Conservation (phyloP, 768 basidiomycete genomes). For the Hortiboletus flavorubellus region DNA sequence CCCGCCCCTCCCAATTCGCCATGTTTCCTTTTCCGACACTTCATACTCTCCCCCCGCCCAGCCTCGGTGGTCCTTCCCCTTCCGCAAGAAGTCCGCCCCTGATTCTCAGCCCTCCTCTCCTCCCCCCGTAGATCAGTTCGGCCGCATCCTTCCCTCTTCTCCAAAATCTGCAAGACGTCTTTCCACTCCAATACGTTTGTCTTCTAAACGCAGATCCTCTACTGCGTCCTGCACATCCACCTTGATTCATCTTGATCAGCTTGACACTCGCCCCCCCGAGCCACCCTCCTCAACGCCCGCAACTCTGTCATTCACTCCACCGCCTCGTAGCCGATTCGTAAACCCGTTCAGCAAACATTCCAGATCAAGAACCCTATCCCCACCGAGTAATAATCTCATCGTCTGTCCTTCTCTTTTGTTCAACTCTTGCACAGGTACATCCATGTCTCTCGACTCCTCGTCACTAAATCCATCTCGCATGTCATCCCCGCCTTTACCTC, state of each 20-base stretch:
- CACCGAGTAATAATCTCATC: constrained; percentile 8
- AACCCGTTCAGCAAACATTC: constrained; percentile 17
- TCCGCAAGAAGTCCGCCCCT: neutral
- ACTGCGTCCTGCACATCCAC: neutral
- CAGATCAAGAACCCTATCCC: constrained; percentile 17
- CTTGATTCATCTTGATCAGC: neutral
- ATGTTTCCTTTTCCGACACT: constrained; percentile 12
- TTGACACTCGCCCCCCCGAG: neutral
- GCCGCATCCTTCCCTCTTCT: neutral
- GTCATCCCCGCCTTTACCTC: neutral
- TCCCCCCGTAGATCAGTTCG: constrained; percentile 4
- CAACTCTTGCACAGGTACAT: constrained; percentile 1
- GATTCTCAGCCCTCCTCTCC: neutral
- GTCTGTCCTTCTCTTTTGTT: neutral
- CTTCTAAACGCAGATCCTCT: constrained; percentile 9
- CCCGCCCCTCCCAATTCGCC: constrained; percentile 3
- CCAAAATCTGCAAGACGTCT: neutral
- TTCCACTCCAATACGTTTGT: constrained; percentile 5
- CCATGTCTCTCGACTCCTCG: neutral
- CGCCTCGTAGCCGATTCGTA: constrained; percentile 11
- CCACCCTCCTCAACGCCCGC: neutral
- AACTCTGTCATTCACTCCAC: neutral
- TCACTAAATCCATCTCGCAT: neutral
- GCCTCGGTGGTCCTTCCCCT: neutral
- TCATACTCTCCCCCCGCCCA: neutral